Conservation (phyloP, 176 grass and related monocot species). For the Cymbopogon citratus region DNA sequence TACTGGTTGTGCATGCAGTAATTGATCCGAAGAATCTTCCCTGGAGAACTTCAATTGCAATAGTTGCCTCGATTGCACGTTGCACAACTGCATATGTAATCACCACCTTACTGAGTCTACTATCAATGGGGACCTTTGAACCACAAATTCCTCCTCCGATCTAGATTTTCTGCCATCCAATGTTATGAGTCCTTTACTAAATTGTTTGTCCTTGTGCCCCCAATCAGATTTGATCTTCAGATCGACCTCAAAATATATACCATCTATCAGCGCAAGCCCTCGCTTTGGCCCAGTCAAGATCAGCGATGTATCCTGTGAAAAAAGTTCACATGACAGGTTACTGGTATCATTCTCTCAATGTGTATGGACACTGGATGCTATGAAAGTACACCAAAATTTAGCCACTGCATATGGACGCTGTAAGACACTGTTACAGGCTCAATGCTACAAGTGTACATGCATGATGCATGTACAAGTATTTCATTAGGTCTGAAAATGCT, state of each 20-base stretch:
- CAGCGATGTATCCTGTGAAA: neutral
- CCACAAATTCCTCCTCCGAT: neutral
- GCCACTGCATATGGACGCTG: neutral
- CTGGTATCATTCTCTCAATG: neutral
- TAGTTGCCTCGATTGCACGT: no score
- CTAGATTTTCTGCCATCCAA: neutral
- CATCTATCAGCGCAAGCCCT: neutral
- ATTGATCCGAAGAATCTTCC: no score
- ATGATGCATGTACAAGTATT: no score
- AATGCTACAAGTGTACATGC: no score
- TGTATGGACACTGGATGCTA: neutral
- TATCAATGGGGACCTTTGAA: neutral
- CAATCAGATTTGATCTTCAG: neutral
- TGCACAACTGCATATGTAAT: no score
- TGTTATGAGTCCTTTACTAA: neutral
- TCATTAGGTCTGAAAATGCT: no score
- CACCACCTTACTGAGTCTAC: neutral
- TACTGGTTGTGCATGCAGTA: no score
- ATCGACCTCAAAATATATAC: neutral
- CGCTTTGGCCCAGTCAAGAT: neutral
- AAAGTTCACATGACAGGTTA: neutral
- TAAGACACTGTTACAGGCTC: neutral
- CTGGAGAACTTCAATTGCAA: no score
- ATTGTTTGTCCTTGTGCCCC: neutral
- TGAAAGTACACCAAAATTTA: neutral